These are phyloP conservation scores for Trichoderma polysporum DNA, from an alignment of 2,329 filamentous ascomycete species.

Conservation along the genomic window DNA sequence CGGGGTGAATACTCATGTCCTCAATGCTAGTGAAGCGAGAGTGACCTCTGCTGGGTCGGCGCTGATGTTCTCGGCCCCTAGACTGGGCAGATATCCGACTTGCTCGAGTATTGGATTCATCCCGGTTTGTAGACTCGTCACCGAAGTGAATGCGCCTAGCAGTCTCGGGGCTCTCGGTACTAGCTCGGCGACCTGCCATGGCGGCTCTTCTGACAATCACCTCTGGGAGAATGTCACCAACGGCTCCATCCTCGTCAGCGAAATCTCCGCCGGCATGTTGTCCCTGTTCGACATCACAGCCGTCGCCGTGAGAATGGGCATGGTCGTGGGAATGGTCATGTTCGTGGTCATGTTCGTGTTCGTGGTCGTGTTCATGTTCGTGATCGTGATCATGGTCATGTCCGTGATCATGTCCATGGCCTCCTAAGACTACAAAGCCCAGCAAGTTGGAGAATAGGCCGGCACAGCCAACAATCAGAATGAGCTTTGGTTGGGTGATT, in stretches of 20 bases:
- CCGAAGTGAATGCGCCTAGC: constrained; percentile 44
- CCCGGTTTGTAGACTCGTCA: constrained; percentile 29
- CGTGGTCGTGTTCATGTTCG: constrained; percentile 42
- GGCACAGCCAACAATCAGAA: constrained; percentile 83
- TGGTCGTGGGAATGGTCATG: constrained; percentile 34
- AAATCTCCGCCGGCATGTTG: constrained; percentile 43
- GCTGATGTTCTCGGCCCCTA: constrained; percentile 44
- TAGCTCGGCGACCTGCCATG: constrained; percentile 28
- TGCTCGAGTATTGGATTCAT: constrained; percentile 30
- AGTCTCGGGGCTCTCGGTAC: constrained; percentile 35
- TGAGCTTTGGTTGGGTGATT: constrained; percentile 79
- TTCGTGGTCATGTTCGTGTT: constrained; percentile 36
- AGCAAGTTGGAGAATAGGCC: constrained; percentile 86
- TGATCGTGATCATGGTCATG: constrained; percentile 52
- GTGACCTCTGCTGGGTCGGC: constrained; percentile 50
- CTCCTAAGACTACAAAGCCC: constrained; percentile 87
- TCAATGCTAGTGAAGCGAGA: constrained; percentile 64
- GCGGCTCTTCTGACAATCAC: constrained; percentile 55
- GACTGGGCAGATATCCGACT: constrained; percentile 35
- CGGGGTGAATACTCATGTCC: constrained; percentile 82
- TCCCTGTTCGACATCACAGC: constrained; percentile 49
- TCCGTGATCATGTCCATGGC: constrained; percentile 83
- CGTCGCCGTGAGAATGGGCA: constrained; percentile 37
- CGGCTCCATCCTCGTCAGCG: constrained; percentile 58
- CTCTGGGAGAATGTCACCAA: constrained; percentile 63